phyloP scores from a whole-genome alignment of 2,329 filamentous ascomycete genomes.

The Leptosphaerulina australis region DNA sequence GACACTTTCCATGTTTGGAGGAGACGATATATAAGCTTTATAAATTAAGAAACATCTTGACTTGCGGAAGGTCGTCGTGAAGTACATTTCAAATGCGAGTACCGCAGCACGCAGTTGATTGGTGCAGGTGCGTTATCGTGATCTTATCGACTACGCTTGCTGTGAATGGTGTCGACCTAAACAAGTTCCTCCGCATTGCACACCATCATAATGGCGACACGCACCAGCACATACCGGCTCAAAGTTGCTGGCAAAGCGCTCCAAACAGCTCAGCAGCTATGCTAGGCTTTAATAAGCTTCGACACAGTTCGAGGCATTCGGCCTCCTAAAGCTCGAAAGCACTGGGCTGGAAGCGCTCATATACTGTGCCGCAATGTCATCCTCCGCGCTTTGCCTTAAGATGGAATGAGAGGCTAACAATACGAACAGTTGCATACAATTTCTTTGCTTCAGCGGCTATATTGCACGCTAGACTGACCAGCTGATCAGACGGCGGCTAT shows the following conservation, averaged over 20 bases:
- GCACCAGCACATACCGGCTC: background rate
- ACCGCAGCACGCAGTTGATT: slow-evolving; percentile 15
- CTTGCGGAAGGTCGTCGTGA: background rate
- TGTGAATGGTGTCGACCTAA: slow-evolving; percentile 13
- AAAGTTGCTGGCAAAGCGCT: background rate
- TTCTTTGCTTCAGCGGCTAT: slow-evolving; percentile 34
- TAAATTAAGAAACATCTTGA: background rate
- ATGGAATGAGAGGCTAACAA: slow-evolving; percentile 37
- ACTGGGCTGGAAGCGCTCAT: slow-evolving; percentile 33
- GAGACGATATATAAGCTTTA: background rate
- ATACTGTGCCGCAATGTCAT: slow-evolving; percentile 35
- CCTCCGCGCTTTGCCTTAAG: slow-evolving; percentile 25
- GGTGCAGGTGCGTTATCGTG: slow-evolving; percentile 20
- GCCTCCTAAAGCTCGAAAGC: slow-evolving; percentile 6
- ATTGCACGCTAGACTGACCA: slow-evolving; percentile 25
- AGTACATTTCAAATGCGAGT: no score
- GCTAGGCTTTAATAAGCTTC: background rate
- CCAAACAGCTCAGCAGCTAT: background rate
- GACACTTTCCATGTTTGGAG: background rate
- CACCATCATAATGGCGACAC: background rate
- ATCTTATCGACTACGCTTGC: slow-evolving; percentile 21
- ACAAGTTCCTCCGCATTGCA: slow-evolving; percentile 5
- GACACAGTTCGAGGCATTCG: background rate
- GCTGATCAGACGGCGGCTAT: slow-evolving; percentile 38
- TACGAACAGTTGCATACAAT: slow-evolving; percentile 30